Evolutionary conservation across 2,329 filamentous ascomycete species (phyloP), one percentile per base, ranked within the genome.

Genomic region (Whalleya microplaca): DNA sequence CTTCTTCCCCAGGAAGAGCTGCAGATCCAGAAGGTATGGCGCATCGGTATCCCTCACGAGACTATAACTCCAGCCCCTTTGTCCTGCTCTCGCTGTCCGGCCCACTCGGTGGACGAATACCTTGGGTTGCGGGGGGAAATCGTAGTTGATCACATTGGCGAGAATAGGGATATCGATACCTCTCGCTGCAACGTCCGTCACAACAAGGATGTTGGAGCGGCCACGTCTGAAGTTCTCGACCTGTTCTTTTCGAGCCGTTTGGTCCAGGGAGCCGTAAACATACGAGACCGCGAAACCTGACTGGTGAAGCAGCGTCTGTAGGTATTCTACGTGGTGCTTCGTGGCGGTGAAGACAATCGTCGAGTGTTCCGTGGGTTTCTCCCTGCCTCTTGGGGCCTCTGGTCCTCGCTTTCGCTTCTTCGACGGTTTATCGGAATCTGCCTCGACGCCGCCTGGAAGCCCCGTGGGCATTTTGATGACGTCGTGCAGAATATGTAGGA

Each of bases 121-220:
- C 76, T 99, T 99, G 19, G 95, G 92, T 69, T 98, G 95, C 1
- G 94, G 90, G 2, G 95, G 94, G 63, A 99, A 99, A 70, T 98
- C 94, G 75, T 96, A 99, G 79, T 99, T 98, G 79, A 99, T 94
- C 56, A 99, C 95, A 71, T 99, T 98, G 54, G 92, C 93, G 37
- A 99, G 82, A 45, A 97, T 84, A 0, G 95, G 95, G 64, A 99
- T 96, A 85, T 99, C 95, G 59, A 99, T 96, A 85, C 95, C 94
- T 80, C 95, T 85, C 20, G 95, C 95, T 14, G 95, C 95, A 51
- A 99, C 92, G 72, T 99, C 95, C 1, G 95, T 99, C 44, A 98
- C 94, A 2, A 99, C 93, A 8, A 99, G 78, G 46, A 99, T 92
- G 65, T 96, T 94, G 0, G 91, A 90, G 62, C 89, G 84, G 6